Evolutionary conservation across 1,284 basidiomycete species (phyloP).

Genomic region (Cystobasidium pallidum): DNA sequence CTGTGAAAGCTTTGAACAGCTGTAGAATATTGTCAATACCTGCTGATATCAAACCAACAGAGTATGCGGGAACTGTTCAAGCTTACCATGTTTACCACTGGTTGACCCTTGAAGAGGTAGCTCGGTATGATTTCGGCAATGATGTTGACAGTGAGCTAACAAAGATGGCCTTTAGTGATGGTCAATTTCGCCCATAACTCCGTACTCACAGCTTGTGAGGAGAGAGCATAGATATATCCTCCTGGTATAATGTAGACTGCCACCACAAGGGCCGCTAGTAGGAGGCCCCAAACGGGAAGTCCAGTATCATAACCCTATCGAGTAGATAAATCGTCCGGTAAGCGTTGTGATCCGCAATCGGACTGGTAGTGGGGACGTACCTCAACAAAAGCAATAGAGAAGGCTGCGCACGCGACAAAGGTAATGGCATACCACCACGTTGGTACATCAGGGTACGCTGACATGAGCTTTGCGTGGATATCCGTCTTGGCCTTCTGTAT

Average conservation of each 20-base stretch:
- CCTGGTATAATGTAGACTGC: conserved; percentile 82
- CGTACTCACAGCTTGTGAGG: conserved; percentile 70
- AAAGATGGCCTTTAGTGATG: conserved; percentile 1
- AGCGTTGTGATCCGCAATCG: too few relatives aligned
- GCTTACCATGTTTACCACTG: conserved; percentile 50
- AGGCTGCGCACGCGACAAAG: conserved; percentile 69
- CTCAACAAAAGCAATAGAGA: conserved; percentile 63
- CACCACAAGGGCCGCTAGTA: conserved; percentile 73
- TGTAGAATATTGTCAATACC: too few relatives aligned
- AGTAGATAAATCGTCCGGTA: too few relatives aligned
- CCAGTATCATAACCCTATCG: conserved; percentile 74
- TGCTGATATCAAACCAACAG: too few relatives aligned
- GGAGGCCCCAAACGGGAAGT: conserved; percentile 81
- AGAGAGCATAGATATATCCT: conserved; percentile 91
- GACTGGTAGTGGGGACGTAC: too few relatives aligned
- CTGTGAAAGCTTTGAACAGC: conserved; percentile 48
- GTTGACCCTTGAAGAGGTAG: conserved; percentile 49
- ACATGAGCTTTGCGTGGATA: conserved; percentile 54
- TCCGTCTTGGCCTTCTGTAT: conserved; percentile 50
- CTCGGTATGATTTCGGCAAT: conserved; percentile 53
- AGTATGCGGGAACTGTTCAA: too few relatives aligned
- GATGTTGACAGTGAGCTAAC: conserved; percentile 71
- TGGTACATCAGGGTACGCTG: conserved; percentile 51
- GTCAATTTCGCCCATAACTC: neutral
- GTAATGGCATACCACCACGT: conserved; percentile 68